Base-by-base conservation (phyloP, 1,284 basidiomycete genomes). In the Tylopilus sp. region DNA sequence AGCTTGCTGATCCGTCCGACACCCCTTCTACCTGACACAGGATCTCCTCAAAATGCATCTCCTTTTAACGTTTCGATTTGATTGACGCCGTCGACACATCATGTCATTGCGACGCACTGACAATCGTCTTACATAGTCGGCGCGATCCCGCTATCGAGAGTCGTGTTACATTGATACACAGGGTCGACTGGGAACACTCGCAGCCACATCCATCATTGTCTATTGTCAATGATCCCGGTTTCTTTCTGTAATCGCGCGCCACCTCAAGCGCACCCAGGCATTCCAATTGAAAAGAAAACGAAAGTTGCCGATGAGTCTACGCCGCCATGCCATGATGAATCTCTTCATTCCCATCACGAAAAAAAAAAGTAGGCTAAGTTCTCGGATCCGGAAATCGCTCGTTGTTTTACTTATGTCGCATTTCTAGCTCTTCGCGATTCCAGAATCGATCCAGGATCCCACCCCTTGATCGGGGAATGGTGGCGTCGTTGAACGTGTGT, bases 71-170 rank as follows among this genome's bases (percentile, higher is more conserved):
- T 13, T 34, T 38, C 18, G 44, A 58, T 44, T 6, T 28, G 55
- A 53, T 59, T 42, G 16, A 43, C 41, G 28, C 16, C 21, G 36
- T 38, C 36, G 44, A 39, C 44, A 37, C 44, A 57, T 57, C 54
- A 36, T 38, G 42, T 48, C 54, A 52, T 28, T 25, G n/a, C 18
- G 11, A 16, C 16, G 2, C 30, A 7, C 33, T 4, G 38, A 33
- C 6, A 25, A 34, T 45, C 34, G 9, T 16, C 6, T 38, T 15
- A 26, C 28, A 38, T 19, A 3, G 23, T 11, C 4, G 19, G 15
- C 28, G 13, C 10, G 31, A 55, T 44, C 47, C 37, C 23, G 16
- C 33, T 23, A 21, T 16, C 41, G 37, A 40, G 12, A 44, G 34
- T 30, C 23, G 6, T 6, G 21, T 49, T 16, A 31, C 30, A 18